Evolutionary conservation across 179 eudicot genomes (phyloP).

Genomic region (Silene coronaria): DNA sequence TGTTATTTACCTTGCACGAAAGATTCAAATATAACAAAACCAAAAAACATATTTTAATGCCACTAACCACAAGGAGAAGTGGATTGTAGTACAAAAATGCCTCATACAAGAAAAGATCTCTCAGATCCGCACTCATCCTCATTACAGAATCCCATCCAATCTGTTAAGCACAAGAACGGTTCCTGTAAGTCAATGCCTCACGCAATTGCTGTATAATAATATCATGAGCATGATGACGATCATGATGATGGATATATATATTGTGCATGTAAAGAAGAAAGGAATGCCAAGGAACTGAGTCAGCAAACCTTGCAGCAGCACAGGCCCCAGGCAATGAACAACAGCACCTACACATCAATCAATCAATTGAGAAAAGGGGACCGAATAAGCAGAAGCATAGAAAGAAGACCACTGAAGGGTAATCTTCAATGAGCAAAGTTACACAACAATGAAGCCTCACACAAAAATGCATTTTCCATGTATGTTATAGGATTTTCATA

Average conservation of each 20-base stretch:
- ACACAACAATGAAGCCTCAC: background rate
- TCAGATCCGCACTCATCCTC: conserved; percentile 89
- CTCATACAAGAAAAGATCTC: conserved; percentile 89
- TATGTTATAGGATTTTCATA: background rate
- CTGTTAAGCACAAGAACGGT: conserved; percentile 35
- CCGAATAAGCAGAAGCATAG: conserved; percentile 6
- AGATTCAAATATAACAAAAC: background rate
- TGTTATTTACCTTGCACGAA: background rate
- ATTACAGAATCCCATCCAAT: conserved; percentile 96
- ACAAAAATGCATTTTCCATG: background rate
- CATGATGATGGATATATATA: background rate
- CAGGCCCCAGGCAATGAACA: conserved; percentile 78
- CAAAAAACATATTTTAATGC: background rate
- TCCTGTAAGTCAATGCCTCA: conserved; percentile 10
- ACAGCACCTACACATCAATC: conserved; percentile 51
- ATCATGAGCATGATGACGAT: background rate
- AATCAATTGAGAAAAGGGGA: conserved; percentile 9
- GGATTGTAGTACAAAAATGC: conserved; percentile 95
- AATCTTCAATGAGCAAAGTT: background rate
- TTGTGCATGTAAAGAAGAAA: background rate
- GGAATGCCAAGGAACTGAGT: background rate
- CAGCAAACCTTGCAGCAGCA: conserved; percentile 76
- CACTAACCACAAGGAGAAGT: conserved; percentile 85
- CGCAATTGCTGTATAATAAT: background rate
- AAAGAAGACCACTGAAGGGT: background rate